A percentile compares a stretch with the other conserved stretches of the same genome.
Conservation (phyloP, 2,329 filamentous ascomycete species). For the Fusarium pseudograminearum region DNA sequence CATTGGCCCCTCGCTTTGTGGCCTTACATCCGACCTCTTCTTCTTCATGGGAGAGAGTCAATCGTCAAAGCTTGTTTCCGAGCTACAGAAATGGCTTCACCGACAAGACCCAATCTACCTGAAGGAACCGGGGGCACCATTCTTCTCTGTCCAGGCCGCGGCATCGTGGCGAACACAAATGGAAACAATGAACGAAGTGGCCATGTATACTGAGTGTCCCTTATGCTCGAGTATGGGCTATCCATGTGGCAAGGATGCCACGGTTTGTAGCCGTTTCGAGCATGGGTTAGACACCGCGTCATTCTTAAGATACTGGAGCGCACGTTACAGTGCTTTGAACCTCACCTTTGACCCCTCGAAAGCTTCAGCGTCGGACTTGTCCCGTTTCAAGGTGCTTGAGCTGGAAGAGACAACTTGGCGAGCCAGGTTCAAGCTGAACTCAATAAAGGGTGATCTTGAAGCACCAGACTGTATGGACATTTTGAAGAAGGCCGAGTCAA, state of each 20-base stretch:
- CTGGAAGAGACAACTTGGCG: constrained; percentile 11
- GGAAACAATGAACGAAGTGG: neutral
- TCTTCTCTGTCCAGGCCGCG: constrained; percentile 9
- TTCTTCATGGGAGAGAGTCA: constrained; percentile 6
- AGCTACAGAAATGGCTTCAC: constrained; percentile 1
- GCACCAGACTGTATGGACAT: neutral
- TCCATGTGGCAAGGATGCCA: neutral
- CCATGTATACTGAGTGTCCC: neutral
- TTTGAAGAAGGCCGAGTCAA: neutral
- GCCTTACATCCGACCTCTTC: constrained; percentile 6
- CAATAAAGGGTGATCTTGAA: neutral
- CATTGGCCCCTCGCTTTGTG: constrained; percentile 10
- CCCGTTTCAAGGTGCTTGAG: constrained; percentile 12
- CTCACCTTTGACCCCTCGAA: neutral
- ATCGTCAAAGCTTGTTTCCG: constrained; percentile 8
- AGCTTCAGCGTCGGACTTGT: neutral
- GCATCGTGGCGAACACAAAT: neutral
- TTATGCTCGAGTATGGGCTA: neutral
- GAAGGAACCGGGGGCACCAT: neutral
- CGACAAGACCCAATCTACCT: constrained; percentile 1
- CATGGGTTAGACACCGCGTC: neutral
- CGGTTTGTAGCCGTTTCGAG: neutral
- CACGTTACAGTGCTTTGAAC: neutral
- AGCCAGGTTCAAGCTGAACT: neutral
- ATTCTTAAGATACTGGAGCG: constrained; percentile 16